Evolutionary conservation across 805 yeast genomes (phyloP).

Genomic region (Barnettozyma californica): DNA sequence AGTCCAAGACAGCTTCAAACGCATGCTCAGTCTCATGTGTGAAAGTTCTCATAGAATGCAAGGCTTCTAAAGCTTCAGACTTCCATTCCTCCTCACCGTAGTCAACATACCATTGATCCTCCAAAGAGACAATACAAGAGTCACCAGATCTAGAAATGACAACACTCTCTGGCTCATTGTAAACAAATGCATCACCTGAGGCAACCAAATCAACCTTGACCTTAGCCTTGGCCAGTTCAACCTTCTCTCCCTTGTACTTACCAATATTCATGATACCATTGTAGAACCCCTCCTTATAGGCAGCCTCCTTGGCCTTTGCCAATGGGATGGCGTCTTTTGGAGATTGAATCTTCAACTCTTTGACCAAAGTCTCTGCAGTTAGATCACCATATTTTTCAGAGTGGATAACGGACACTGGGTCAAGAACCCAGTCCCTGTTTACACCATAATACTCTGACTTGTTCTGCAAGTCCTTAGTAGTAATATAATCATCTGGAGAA

Average conservation of each 20-base stretch:
- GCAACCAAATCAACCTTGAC: constrained; percentile 78
- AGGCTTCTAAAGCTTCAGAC: constrained; percentile 70
- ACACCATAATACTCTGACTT: constrained; percentile 89
- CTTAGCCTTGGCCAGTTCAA: constrained; percentile 85
- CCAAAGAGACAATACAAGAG: constrained; percentile 91
- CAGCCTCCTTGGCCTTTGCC: constrained; percentile 88
- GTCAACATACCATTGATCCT: constrained; percentile 97
- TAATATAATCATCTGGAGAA: constrained; percentile 95
- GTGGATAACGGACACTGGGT: constrained; percentile 64
- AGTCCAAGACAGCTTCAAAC: constrained; percentile 87
- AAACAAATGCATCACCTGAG: constrained; percentile 75
- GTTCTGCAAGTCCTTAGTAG: constrained; percentile 74
- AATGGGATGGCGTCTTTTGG: constrained; percentile 87
- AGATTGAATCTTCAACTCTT: constrained; percentile 85
- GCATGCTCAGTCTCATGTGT: constrained; percentile 82
- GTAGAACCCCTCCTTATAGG: constrained; percentile 95
- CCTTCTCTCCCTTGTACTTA: constrained; percentile 80
- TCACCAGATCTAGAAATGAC: constrained; percentile 96
- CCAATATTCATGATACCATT: constrained; percentile 81
- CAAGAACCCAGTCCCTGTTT: constrained; percentile 81
- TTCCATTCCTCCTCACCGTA: constrained; percentile 96
- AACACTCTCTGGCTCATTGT: constrained; percentile 88
- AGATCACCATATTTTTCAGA: constrained; percentile 86
- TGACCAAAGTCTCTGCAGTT: constrained; percentile 79
- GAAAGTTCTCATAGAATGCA: constrained; percentile 71